Base-by-base conservation (phyloP, 306 rosid species). In the Prinsepia uniflora region DNA sequence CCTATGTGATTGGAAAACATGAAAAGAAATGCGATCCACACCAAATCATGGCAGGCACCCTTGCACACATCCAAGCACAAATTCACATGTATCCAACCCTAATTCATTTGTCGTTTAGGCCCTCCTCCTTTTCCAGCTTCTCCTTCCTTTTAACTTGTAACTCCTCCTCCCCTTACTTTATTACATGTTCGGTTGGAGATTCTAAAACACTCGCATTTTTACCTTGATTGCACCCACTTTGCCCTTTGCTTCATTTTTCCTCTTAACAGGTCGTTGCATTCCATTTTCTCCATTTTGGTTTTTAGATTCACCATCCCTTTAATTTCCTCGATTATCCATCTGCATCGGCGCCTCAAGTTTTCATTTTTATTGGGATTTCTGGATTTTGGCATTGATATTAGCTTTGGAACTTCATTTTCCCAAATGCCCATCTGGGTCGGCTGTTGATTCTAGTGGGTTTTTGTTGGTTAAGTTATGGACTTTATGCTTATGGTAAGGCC, bases 131-230 rank as follows among this genome's bases (percentile, higher is more conserved):
- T 39, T 2, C 57, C 19, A 65, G 70, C 14, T 46, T 11, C 15
- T 14, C 17, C 7, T 30, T 13, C 24, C 19, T 24, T 45, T 22
- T 10, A 71, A 56, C 19, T 43, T 14, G 14, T 24, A 24, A 71
- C 74, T 2, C 64, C 45, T 55, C 50, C 42, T 15, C 2, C n/a
- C 52, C 46, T 43, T 57, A 56, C 55, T 58, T 7, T 49, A 62
- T 49, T 70, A 68, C 65, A n/a, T 10, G 66, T 70, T 52, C 58
- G 72, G 79, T 75, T 80, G 59, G 24, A 70, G 73, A 70, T 79
- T 79, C 79, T 65, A 61, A 30, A 58, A 18, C 66, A 40, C 22
- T 56, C 36, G 41, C 64, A 44, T 15, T 70, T 65, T 69, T 67
- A 52, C 80, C 41, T 79, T 70, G 80, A 70, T 70, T 75, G 10